Conservation (phyloP, 306 rosid genomes). For the Urtica urens region DNA sequence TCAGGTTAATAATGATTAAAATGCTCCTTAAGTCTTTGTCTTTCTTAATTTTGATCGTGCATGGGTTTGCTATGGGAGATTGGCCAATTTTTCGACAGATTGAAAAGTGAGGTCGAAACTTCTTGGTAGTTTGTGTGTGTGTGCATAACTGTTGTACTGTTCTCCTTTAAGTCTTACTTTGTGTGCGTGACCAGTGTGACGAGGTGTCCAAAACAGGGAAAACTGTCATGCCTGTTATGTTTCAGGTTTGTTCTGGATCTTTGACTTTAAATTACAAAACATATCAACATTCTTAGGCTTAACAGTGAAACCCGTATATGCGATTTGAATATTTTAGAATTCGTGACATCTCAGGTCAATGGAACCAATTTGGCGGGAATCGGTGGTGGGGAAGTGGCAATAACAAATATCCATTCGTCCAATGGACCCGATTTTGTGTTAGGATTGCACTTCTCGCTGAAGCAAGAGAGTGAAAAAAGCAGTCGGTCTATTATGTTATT, state of each 20-base stretch:
- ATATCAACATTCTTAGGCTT: not conserved
- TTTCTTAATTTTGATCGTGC: not conserved
- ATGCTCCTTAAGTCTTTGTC: not conserved
- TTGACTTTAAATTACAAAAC: not conserved
- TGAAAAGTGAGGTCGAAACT: too few relatives aligned
- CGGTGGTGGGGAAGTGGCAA: constrained; percentile 56
- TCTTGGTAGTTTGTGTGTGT: too few relatives aligned
- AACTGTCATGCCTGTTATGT: constrained; percentile 42
- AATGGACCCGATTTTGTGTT: constrained; percentile 53
- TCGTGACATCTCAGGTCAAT: constrained; percentile 33
- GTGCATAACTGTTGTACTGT: not conserved
- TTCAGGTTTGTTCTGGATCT: constrained; percentile 31
- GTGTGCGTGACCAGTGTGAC: constrained; percentile 53
- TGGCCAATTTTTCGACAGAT: too few relatives aligned
- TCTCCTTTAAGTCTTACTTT: not conserved
- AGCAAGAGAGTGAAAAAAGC: constrained; percentile 2
- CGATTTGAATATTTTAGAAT: not conserved
- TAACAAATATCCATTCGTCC: constrained; percentile 51
- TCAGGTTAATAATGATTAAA: constrained; percentile 32
- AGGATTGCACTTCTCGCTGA: constrained; percentile 29
- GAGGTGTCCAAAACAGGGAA: constrained; percentile 31
- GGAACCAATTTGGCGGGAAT: constrained; percentile 38
- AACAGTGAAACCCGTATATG: not conserved
- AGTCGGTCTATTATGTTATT: not conserved
- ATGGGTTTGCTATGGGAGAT: not conserved